Percentiles rank a stretch among this genome's conserved stretches.
These are phyloP conservation scores for Epichloe amarillans DNA, from an alignment of 2,329 filamentous ascomycete species.

Conservation along the genomic window DNA sequence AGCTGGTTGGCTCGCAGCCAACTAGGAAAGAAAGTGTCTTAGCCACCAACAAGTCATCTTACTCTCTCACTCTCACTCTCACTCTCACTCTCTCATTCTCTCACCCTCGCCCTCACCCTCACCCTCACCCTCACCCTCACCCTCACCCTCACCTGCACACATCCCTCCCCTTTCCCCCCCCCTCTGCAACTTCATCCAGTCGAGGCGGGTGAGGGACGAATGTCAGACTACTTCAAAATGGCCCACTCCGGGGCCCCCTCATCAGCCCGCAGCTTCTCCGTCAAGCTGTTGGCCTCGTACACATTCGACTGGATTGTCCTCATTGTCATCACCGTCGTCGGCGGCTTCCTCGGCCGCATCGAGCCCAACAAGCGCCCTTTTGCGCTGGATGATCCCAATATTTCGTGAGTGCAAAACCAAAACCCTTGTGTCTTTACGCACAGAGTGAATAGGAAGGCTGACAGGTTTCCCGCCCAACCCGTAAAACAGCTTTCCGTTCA, in stretches of 20 bases:
- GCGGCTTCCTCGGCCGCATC: conserved; percentile 43
- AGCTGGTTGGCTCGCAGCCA: too few relatives aligned
- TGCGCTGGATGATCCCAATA: conserved; percentile 56
- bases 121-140: too few relatives aligned
- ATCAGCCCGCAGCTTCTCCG: conserved; percentile 15
- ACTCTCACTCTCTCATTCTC: rapidly evolving
- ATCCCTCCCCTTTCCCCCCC: neutral
- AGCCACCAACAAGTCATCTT: too few relatives aligned
- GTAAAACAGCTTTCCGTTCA: conserved; percentile 49
- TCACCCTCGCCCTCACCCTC: too few relatives aligned
- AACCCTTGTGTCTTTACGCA: neutral
- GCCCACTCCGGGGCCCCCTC: conserved; percentile 10
- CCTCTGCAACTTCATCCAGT: neutral
- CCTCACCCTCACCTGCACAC: too few relatives aligned
- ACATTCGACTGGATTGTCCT: conserved; percentile 63
- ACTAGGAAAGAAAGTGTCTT: too few relatives aligned
- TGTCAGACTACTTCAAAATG: conserved; percentile 18
- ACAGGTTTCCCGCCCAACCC: neutral
- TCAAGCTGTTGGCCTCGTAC: conserved; percentile 46
- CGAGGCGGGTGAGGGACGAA: conserved; percentile 6
- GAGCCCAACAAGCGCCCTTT: conserved; percentile 58
- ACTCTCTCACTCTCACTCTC: too few relatives aligned
- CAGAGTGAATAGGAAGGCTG: neutral
- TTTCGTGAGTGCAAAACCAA: conserved; percentile 50
- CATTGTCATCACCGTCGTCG: conserved; percentile 42